Base-by-base conservation (phyloP, 2,329 filamentous ascomycete species). In the Meredithiella fracta region DNA sequence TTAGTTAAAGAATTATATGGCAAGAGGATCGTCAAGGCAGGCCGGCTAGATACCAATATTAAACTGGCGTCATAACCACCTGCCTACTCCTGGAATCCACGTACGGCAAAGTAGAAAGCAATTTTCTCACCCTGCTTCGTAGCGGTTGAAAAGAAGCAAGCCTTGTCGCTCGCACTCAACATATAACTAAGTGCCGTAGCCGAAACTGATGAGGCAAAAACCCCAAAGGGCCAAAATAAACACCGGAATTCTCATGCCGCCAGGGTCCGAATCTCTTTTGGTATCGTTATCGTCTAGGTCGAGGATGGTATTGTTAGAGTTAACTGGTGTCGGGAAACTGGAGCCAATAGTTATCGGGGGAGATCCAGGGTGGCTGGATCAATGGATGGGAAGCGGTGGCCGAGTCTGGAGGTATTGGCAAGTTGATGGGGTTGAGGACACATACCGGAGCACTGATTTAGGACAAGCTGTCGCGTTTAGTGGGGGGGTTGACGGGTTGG, bases 81-180 rank as follows among this genome's bases (percentile, higher is more conserved):
- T n/a, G n/a, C n/a, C n/a, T n/a, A 49, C 25, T 8, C 8, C 6
- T 9, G 44, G 44, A 14, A 38, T 14, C 53, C 38, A 72, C 84
- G 62, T 73, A 98, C 92, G 59, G 92, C 94, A 72, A 98, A 98
- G 74, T 98, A 98, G 67, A 98, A 98, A 52, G 92, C 90, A 62
- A 98, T 76, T 79, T 98, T 98, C 64, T 86, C 80, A 63, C 83
- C 83, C 67, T 79, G 77, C 67, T 85, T 79, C 61, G 89, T 81
- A 56, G 91, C 83, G 62, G 80, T 74, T 57, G 86, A 79, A 69
- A 86, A 96, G 79, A 98, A 98, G 75, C 92, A 98, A 59, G 92
- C 88, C 71, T 86, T 89, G 75, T 97, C 92, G 73, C 94, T 86
- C 53, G 92, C 86, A 54, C 77, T 72, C 50, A 98, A 77, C 71